These are phyloP conservation scores for Escallonia rubra DNA, from an alignment of 129 eudicot genomes.

Conservation along the genomic window DNA sequence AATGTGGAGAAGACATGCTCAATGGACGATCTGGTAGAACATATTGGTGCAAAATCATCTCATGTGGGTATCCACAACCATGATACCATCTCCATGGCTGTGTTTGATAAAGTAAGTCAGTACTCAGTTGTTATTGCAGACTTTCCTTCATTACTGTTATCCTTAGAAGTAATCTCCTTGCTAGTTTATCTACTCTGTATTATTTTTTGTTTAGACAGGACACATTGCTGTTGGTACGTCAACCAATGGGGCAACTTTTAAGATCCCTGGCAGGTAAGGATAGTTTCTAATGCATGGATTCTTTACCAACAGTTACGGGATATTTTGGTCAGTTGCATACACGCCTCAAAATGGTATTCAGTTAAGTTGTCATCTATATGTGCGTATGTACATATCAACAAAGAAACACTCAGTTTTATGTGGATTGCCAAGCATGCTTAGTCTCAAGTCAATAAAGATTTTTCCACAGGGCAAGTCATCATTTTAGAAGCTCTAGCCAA, in stretches of 20 bases:
- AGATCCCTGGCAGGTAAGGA: slow-evolving; percentile 86
- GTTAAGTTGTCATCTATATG: no score
- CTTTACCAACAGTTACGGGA: no score
- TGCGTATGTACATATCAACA: no score
- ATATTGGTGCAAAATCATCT: slow-evolving; percentile 18
- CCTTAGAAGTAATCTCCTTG: neutral
- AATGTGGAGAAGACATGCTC: slow-evolving; percentile 23
- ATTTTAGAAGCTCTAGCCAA: neutral
- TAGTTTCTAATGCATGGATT: neutral
- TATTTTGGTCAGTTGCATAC: no score
- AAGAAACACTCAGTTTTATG: no score
- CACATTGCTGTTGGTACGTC: slow-evolving; percentile 93
- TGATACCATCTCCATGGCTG: slow-evolving; percentile 93
- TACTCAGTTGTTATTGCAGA: slow-evolving; percentile 1
- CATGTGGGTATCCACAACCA: slow-evolving; percentile 55
- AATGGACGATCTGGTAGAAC: slow-evolving; percentile 14
- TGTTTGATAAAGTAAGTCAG: slow-evolving; percentile 58
- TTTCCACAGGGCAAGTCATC: neutral
- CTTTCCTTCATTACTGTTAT: neutral
- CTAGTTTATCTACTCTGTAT: neutral
- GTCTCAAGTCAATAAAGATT: neutral
- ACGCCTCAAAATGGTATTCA: no score
- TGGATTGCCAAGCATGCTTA: no score
- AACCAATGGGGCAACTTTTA: slow-evolving; percentile 91
- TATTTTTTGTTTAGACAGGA: slow-evolving; percentile 54